phyloP scores from a whole-genome alignment of 164 flowering plant genomes.

The Annona squamosa region DNA sequence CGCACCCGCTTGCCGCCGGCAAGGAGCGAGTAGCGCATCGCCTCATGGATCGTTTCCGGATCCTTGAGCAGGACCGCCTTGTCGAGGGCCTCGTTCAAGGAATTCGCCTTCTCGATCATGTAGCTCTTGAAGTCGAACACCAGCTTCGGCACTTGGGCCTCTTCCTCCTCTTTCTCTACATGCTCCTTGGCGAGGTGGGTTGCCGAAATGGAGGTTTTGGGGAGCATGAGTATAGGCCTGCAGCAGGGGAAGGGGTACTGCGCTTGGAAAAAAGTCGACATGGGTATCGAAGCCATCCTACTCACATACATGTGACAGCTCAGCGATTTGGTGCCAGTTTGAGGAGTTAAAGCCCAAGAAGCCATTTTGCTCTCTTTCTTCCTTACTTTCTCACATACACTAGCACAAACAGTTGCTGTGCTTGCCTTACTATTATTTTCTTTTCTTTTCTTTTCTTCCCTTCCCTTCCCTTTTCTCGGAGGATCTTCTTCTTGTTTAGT shows the following conservation, averaged over 20 bases:
- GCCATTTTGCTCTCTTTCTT: background rate
- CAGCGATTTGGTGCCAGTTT: background rate
- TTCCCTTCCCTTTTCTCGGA: too few relatives aligned
- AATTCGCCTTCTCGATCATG: constrained; percentile 37
- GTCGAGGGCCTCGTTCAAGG: constrained; percentile 58
- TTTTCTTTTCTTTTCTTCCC: too few relatives aligned
- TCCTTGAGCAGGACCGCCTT: constrained; percentile 39
- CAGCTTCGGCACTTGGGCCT: background rate
- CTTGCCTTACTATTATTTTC: too few relatives aligned
- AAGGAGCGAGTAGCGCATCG: constrained; percentile 74
- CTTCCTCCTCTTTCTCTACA: constrained; percentile 8
- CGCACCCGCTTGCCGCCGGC: constrained; percentile 82
- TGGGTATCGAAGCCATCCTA: constrained; percentile 1
- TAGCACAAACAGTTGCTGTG: too few relatives aligned
- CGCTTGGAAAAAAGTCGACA: background rate
- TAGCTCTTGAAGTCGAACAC: constrained; percentile 50
- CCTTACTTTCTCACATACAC: background rate
- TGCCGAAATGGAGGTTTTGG: background rate
- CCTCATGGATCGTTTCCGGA: constrained; percentile 57
- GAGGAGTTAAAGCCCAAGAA: background rate
- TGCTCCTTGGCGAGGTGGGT: background rate
- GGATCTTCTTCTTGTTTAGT: too few relatives aligned
- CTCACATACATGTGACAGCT: constrained; percentile 1
- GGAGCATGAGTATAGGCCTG: background rate
- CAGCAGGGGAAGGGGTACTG: background rate